Base-by-base conservation (phyloP, 75 land plant genomes). In the Larix kaempferi region DNA sequence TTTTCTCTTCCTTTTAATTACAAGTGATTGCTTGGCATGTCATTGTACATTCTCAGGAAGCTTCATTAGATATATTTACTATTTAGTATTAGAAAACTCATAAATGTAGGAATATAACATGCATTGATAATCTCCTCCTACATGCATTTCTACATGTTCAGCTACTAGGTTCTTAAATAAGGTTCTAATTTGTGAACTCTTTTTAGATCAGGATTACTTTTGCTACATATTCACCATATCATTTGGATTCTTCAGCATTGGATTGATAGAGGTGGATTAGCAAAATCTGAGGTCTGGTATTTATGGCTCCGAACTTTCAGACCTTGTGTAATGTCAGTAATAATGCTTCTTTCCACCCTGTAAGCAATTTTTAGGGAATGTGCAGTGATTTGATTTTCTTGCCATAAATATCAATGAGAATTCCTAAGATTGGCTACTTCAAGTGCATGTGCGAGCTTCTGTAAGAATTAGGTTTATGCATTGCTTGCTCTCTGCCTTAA, bases 241-340 rank as follows among this genome's bases (percentile, higher is more conserved):
- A 69, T 44, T 69, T 69, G n/a, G 13, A 21, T n/a, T 37, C n/a
- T 2, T 41, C 69, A 65, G 33, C 39, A 41, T 35, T 67, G 39
- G 39, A 35, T 33, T 15, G 44, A n/a, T n/a, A 37, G 21, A 37
- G 37, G 72, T 49, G 39, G n/a, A 41, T 69, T n/a, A 25, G 41
- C 41, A 69, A 23, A 39, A 21, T 69, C 72, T 69, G 72, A 69
- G 72, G 49, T 21, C 41, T 69, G 23, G n/a, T 69, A 41, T 19
- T 2, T 49, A 67, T 69, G 72, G 25, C 72, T 69, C 44, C n/a
- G 72, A 69, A 44, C 49, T 37, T 69, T 69, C n/a, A 69, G 72
- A 8, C 41, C 49, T 21, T 22, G 41, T n/a, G 23, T 3, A n/a
- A 41, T 69, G 13, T 69, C 19, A 69, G 72, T 41, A 7, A 37